phyloP scores from a whole-genome alignment of 78 protist species.

The Dictyostelium discoideum region DNA sequence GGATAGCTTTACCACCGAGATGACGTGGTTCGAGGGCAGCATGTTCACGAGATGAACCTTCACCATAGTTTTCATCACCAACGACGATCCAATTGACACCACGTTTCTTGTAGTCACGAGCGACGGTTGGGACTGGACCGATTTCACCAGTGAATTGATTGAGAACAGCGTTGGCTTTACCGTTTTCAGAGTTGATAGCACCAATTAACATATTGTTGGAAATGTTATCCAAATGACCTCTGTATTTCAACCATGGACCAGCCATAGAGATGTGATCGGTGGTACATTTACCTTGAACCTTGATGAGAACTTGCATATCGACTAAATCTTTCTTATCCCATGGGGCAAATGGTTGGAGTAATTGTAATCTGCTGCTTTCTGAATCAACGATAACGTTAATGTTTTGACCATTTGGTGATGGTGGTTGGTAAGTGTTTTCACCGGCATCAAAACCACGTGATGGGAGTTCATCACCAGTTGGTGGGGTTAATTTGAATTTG shows the following conservation, averaged over 20 bases:
- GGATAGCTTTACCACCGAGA: constrained; percentile 95
- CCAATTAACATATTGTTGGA: constrained; percentile 96
- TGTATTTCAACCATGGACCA: constrained; percentile 98
- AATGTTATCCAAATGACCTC: constrained; percentile 98
- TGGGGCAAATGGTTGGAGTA: constrained; percentile 90
- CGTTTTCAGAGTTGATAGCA: constrained; percentile 93
- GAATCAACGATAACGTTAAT: constrained; percentile 91
- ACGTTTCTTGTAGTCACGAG: constrained; percentile 93
- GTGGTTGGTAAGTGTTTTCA: constrained; percentile 93
- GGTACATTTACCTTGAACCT: constrained; percentile 97
- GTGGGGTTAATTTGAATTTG: constrained; percentile 86
- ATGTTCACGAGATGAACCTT: constrained; percentile 96
- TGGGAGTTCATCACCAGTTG: constrained; percentile 95
- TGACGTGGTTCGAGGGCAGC: constrained; percentile 97
- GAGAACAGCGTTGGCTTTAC: constrained; percentile 91
- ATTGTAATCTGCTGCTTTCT: constrained; percentile 88
- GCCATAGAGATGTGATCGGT: constrained; percentile 98
- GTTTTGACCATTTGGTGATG: constrained; percentile 66
- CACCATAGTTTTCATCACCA: constrained; percentile 98
- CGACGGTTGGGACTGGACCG: constrained; percentile 90
- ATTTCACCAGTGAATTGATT: constrained; percentile 91
- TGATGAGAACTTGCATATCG: constrained; percentile 90
- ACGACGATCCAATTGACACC: constrained; percentile 94
- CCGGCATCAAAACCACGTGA: constrained; percentile 93
- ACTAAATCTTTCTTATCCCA: constrained; percentile 94